Conservation (phyloP, 345 rosid species). For the Sapria himalayana region DNA sequence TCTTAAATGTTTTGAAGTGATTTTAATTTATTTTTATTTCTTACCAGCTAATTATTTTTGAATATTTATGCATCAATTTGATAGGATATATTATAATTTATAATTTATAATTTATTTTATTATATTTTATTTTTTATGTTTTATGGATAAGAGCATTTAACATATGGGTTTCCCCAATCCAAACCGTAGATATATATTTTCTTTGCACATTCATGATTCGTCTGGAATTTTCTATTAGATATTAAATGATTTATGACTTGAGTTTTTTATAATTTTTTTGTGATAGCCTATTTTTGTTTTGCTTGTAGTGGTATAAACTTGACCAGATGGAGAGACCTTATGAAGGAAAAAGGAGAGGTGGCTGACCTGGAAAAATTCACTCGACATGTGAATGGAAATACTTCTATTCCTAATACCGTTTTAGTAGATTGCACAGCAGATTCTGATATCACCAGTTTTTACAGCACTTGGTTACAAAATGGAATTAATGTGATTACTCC, state of each 20-base stretch:
- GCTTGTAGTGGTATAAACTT: slow-evolving; percentile 56
- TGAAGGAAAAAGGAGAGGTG: slow-evolving; percentile 41
- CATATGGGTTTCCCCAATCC: no score
- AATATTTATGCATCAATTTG: no score
- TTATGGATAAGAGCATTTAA: no score
- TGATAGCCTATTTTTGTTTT: no score
- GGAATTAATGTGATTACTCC: slow-evolving; percentile 97
- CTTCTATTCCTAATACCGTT: slow-evolving; percentile 85
- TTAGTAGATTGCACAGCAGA: slow-evolving; percentile 98
- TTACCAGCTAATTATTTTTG: no score
- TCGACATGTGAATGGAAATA: slow-evolving; percentile 70
- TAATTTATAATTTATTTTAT: no score
- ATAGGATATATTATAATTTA: no score
- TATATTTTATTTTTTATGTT: no score
- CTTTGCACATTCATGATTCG: neutral
- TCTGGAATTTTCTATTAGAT: neutral
- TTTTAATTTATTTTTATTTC: no score
- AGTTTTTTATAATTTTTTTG: no score
- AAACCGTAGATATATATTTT: no score
- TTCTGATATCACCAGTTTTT: slow-evolving; percentile 47
- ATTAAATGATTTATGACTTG: neutral
- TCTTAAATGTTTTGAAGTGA: no score
- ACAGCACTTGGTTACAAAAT: slow-evolving; percentile 68
- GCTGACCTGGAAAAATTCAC: slow-evolving; percentile 62
- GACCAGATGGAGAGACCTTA: slow-evolving; percentile 66